Evolutionary conservation across 352 stramenopile species (phyloP), one percentile per base, ranked within the genome.

Genomic region (Proteromonas lacertae): DNA sequence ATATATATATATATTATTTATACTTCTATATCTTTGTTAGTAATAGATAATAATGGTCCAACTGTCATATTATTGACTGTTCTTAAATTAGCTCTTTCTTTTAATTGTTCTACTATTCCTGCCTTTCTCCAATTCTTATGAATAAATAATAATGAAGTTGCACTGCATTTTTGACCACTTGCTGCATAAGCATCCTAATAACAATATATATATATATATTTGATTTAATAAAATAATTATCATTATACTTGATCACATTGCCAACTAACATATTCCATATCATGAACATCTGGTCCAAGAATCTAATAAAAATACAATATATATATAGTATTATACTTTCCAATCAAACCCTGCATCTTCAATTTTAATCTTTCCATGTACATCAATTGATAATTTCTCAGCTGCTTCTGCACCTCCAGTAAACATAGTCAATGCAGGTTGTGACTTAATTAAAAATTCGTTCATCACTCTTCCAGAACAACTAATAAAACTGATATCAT

Each of bases 261-360:
- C 71, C 74, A 93, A 7, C 78, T 76, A 10, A 96, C 80, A 49
- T 93, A 94, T 43, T 94, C 76, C 14, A 92, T 68, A 56, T 93
- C 66, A 35, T 51, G 43, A 6, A 92, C 78, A 49, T 95, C 82
- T 0, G 79, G 81, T 22, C 79, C 79, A 24, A 94, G 57, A 40
- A 87, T 60, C 50, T 46, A 44, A 13, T 16, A 3, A 24, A 29
- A 29, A 12, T 24, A 21, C 18, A 16, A 18, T 36, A 12, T 18
- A 6, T 23, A 25, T 12, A 10, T 10, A 10, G 10, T 10, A 28
- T 5, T 28, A 8, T 29, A 72, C 64, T 53, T 95, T 96, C 83
- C 83, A 96, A 60, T 96, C 83, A 49, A 93, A 94, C 14, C 83
- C 83, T 31, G 83, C 81, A 54, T 96, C 83, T 51, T 96, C 83